Percentiles rank a stretch among this genome's conserved stretches.
phyloP scores from a whole-genome alignment of 169 alveolate species.

The Babesia caballi region DNA sequence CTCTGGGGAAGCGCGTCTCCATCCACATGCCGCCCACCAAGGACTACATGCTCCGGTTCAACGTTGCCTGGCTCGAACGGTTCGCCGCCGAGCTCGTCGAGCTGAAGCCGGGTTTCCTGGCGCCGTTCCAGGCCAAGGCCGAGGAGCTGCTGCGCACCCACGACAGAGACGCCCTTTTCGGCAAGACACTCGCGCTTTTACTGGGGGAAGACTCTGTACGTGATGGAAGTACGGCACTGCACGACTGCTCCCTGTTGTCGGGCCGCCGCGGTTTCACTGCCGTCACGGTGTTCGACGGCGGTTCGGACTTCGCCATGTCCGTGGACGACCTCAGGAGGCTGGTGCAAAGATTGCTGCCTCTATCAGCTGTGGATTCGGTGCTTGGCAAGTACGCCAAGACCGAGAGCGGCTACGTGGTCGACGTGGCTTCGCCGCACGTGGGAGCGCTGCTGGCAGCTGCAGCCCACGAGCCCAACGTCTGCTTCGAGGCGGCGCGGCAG shows the following conservation, averaged over 20 bases:
- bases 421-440: constrained; percentile 18
- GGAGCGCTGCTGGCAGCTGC: constrained; percentile 7
- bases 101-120: constrained; percentile 9
- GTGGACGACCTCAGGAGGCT: constrained; percentile 11
- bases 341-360: constrained; percentile 9
- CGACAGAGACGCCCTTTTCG: constrained; percentile 15
- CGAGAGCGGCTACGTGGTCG: constrained; percentile 42
- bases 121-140: constrained; percentile 42
- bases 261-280: constrained; percentile 49
- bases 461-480: constrained; percentile 13
- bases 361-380: neutral
- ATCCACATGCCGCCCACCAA: constrained; percentile 46
- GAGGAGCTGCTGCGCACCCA: constrained; percentile 16
- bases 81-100: constrained; percentile 14
- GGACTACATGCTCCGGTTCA: constrained; percentile 36
- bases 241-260: constrained; percentile 15
- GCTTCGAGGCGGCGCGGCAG: constrained; percentile 6
- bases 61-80: constrained; percentile 31
- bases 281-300: constrained; percentile 38
- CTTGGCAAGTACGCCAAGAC: constrained; percentile 23
- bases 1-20: constrained; percentile 18
- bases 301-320: neutral
- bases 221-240: neutral
- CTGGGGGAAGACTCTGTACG: constrained; percentile 1
- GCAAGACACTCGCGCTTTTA: neutral